These are phyloP conservation scores for Kandelia obovata DNA, from an alignment of 345 rosid species.

Conservation along the genomic window DNA sequence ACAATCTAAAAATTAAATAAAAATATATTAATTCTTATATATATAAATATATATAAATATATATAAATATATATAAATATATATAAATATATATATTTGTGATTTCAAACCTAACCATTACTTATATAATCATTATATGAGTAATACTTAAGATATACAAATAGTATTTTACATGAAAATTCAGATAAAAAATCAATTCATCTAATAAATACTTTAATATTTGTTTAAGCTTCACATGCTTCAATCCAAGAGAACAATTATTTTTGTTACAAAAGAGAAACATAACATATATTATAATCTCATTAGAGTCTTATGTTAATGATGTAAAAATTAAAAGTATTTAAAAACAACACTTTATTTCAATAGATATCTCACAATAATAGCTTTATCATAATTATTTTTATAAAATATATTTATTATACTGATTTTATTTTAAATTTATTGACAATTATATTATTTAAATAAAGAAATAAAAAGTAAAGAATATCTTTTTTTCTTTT, in stretches of 20 bases:
- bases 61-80: too few species aligned
- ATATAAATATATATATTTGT: too few species aligned
- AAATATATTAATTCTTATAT: not conserved
- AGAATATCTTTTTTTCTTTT: not conserved
- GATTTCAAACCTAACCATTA: not conserved
- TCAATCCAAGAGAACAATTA: not conserved
- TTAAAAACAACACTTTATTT: not conserved
- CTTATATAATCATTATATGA: not conserved
- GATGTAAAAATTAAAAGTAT: not conserved
- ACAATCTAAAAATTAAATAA: not conserved
- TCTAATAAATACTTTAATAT: not conserved
- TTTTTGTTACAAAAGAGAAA: not conserved
- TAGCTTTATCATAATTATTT: not conserved
- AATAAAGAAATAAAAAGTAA: not conserved
- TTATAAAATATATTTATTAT: not conserved
- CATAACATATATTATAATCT: not conserved
- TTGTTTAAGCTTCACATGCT: not conserved
- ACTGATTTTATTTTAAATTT: not conserved
- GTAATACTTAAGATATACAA: not conserved
- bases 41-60: too few species aligned
- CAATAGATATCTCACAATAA: not conserved
- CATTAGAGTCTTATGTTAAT: not conserved
- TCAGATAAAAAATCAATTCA: not conserved
- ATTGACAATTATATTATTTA: too few species aligned
- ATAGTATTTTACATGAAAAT: not conserved